Evolutionary conservation across 2,329 filamentous ascomycete genomes (phyloP).

Genomic region (Sporothrix globosa): DNA sequence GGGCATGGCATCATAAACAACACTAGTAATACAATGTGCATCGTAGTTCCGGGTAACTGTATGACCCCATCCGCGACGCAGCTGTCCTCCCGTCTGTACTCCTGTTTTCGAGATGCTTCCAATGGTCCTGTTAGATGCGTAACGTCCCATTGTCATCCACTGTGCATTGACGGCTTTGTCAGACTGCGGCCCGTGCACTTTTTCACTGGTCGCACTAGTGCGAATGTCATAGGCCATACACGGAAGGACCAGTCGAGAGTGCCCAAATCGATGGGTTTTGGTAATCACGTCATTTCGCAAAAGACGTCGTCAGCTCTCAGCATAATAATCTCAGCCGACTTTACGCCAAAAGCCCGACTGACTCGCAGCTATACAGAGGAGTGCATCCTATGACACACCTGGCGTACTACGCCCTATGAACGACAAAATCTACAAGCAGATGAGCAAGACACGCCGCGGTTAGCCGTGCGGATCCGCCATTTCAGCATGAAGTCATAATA

Average conservation of each 20-base stretch:
- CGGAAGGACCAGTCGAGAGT: conserved; percentile 9
- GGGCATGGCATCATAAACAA: neutral
- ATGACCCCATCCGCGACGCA: neutral
- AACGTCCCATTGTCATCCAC: too few species aligned
- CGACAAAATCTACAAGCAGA: neutral
- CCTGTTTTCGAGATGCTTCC: too few species aligned
- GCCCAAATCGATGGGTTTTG: neutral
- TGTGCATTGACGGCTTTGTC: neutral
- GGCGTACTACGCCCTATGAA: neutral
- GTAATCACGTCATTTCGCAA: conserved; percentile 23
- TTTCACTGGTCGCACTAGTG: neutral
- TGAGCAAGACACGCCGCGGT: neutral
- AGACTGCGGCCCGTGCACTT: neutral
- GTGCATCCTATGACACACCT: neutral
- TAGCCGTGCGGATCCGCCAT: neutral
- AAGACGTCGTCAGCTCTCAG: conserved; percentile 3
- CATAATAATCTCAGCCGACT: neutral
- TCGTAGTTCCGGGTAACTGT: neutral
- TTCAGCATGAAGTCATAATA: neutral
- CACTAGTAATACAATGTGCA: neutral
- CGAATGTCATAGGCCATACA: conserved; percentile 2
- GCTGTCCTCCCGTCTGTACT: neutral
- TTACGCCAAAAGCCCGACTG: neutral
- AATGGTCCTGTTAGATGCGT: too few species aligned
- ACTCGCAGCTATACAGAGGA: neutral